Base-by-base conservation (phyloP, 805 yeast species). In the Candida endomychidarum region DNA sequence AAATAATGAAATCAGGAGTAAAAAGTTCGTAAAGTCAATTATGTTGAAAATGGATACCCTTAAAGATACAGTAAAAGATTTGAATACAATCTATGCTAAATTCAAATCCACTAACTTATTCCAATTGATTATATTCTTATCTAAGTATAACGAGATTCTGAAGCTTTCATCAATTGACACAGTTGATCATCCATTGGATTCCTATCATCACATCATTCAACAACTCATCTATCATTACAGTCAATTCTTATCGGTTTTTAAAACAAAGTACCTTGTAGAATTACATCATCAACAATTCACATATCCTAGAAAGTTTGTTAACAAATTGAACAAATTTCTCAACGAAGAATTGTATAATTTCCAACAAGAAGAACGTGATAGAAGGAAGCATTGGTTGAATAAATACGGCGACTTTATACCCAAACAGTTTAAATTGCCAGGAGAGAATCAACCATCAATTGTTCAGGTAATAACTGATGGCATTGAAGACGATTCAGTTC, bases 391-490 rank as follows among this genome's bases (percentile, higher is more conserved):
- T 20, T 69, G 74, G 74, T 46, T 66, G 14, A 51, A 51, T 8
- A 58, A 60, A 32, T 67, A 65, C 42, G 74, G 73, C 8, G 63
- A 60, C 28, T 69, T 58, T 40, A 66, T 69, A 10, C 74, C 74
- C 4, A 58, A 54, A 37, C 67, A 63, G 35, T 65, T 69, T 45
- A 48, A 44, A 32, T 50, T 69, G 1, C 73, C 73, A 1, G 73
- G 71, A 1, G 70, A 63, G 20, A 53, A 50, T 29, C 63, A 63
- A 45, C 74, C 74, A 1, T 45, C 54, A 5, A 61, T 69, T 16
- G 63, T 64, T 38, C 72, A 68, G 52, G 66, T 69, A 5, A 48
- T 66, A 12, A 69, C 74, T 16, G 73, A 69, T 35, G 73, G 74
- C 2, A 43, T 69, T 31, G 70, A 65, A 8, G 61, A 52, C n/a